Conservation (phyloP, 2,329 filamentous ascomycete genomes). For the Sphaerulina musiva region DNA sequence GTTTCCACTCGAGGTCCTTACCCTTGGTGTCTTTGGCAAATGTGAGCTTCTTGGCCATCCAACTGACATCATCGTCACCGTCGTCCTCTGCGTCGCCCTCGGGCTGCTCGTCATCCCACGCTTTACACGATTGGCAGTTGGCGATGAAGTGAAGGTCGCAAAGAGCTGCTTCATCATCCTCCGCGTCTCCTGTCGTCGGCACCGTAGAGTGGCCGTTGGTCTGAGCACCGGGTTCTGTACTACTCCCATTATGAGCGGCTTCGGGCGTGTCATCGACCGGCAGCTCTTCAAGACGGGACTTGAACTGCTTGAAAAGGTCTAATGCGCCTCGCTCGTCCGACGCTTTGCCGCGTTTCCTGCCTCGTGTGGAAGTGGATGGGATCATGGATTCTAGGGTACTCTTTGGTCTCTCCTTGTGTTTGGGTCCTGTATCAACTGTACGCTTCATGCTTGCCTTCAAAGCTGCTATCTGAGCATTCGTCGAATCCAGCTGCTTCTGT, state of each 20-base stretch:
- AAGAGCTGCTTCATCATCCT: slow-evolving; percentile 61
- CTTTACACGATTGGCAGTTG: slow-evolving; percentile 84
- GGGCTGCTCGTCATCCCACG: slow-evolving; percentile 66
- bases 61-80: slow-evolving; percentile 53
- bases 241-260: background rate
- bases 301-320: slow-evolving; percentile 71
- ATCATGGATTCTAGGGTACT: slow-evolving; percentile 68
- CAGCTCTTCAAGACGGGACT: slow-evolving; percentile 59
- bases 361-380: slow-evolving; percentile 61
- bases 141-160: slow-evolving; percentile 96
- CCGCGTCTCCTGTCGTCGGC: slow-evolving; percentile 34
- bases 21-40: slow-evolving; percentile 87
- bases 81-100: slow-evolving; percentile 49
- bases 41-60: slow-evolving; percentile 79
- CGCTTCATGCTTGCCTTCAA: slow-evolving; percentile 77
- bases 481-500: slow-evolving; percentile 50
- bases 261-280: slow-evolving; percentile 13
- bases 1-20: slow-evolving; percentile 83
- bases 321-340: slow-evolving; percentile 53
- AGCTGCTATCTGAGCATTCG: slow-evolving; percentile 73
- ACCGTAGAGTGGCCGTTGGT: slow-evolving; percentile 10
- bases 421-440: slow-evolving; percentile 37
- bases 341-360: slow-evolving; percentile 59
- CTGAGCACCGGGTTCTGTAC: background rate
- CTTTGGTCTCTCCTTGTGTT: slow-evolving; percentile 53